phyloP scores from a whole-genome alignment of 108 stramenopile species.

The Skeletonema grethae region DNA sequence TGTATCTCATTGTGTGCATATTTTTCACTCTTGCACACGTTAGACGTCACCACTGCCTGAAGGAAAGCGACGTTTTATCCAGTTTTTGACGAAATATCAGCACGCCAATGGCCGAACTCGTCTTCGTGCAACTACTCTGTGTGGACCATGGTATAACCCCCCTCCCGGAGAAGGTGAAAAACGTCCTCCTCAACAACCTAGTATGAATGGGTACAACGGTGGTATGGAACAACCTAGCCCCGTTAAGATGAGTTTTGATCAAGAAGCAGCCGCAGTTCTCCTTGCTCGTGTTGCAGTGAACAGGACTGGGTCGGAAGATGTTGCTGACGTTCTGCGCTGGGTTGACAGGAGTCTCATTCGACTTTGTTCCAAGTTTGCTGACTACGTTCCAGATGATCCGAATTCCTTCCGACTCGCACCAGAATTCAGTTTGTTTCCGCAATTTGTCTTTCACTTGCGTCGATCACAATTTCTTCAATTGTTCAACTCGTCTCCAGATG shows the following conservation, averaged over 20 bases:
- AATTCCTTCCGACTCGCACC: slow-evolving; percentile 89
- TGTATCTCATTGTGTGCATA: neutral
- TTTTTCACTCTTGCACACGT: neutral
- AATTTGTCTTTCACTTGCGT: slow-evolving; percentile 97
- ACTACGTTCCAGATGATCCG: slow-evolving; percentile 95
- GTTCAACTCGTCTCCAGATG: slow-evolving; percentile 98
- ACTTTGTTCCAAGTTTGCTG: slow-evolving; percentile 97
- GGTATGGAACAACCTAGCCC: slow-evolving; percentile 51
- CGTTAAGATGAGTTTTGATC: slow-evolving; percentile 93
- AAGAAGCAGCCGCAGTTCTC: slow-evolving; percentile 98
- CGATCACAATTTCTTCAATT: slow-evolving; percentile 95
- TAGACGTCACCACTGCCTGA: slow-evolving; percentile 78
- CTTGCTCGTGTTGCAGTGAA: slow-evolving; percentile 95
- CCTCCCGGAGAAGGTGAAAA: slow-evolving; percentile 50
- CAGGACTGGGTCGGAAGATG: slow-evolving; percentile 93
- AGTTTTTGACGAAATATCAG: slow-evolving; percentile 98
- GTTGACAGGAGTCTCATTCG: slow-evolving; percentile 97
- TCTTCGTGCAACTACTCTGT: slow-evolving; percentile 94
- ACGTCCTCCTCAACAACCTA: slow-evolving; percentile 46
- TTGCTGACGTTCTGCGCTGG: slow-evolving; percentile 98
- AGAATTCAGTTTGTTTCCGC: slow-evolving; percentile 98
- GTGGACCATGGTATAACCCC: slow-evolving; percentile 93
- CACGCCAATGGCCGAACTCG: slow-evolving; percentile 90
- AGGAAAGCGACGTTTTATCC: slow-evolving; percentile 89
- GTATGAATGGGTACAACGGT: slow-evolving; percentile 49